These are phyloP conservation scores for Limonium bicolor DNA, from an alignment of 148 eudicot genomes.

Conservation along the genomic window DNA sequence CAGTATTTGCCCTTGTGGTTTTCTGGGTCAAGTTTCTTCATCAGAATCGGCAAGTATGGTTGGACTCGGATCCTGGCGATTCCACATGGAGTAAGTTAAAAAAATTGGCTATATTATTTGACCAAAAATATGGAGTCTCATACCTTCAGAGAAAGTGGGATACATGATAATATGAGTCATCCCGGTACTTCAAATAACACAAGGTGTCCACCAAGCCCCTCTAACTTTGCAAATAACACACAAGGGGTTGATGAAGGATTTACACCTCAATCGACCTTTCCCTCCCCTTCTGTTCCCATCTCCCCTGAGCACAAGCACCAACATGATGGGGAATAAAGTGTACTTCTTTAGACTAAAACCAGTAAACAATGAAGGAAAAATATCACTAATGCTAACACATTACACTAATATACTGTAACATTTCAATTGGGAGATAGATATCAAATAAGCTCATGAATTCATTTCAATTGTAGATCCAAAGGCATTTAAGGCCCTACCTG, in stretches of 20 bases:
- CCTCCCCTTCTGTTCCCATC: constrained; percentile 5
- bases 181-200: neutral
- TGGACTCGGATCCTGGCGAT: constrained; percentile 8
- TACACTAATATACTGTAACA: too few species aligned
- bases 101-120: constrained; percentile 9
- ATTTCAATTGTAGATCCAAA: too few species aligned
- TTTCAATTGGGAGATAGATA: too few species aligned
- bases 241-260: neutral
- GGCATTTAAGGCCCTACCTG: too few species aligned
- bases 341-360: too few species aligned
- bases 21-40: constrained; percentile 18
- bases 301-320: too few species aligned
- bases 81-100: constrained; percentile 3
- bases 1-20: constrained; percentile 16
- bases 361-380: too few species aligned
- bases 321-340: too few species aligned
- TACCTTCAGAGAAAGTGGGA: constrained; percentile 8
- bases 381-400: too few species aligned
- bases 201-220: constrained; percentile 11
- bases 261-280: neutral
- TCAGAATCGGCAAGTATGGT: constrained; percentile 13
- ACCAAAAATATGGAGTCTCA: constrained; percentile 8
- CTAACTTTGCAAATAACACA: constrained; percentile 4
- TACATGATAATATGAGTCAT: constrained; percentile 1
- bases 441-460: too few species aligned